Evolutionary conservation across 75 land plant genomes (phyloP).

Genomic region (Gnetum montanum): DNA sequence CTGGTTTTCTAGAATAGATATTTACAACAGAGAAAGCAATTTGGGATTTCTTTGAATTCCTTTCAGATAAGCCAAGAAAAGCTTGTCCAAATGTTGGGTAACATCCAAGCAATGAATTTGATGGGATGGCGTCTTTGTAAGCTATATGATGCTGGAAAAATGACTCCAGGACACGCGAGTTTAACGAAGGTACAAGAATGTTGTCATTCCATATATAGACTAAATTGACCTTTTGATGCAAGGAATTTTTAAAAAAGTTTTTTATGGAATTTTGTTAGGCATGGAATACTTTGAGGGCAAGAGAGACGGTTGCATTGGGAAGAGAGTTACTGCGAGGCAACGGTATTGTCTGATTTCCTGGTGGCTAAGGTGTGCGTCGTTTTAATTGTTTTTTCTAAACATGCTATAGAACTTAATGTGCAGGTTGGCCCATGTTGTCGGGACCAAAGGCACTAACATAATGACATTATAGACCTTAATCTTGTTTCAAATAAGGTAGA

Average conservation of each 20-base stretch:
- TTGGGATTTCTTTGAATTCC: conserved; percentile 86
- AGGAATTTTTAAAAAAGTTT: background rate
- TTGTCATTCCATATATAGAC: conserved; percentile 1
- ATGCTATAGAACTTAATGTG: too few relatives aligned
- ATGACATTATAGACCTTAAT: too few relatives aligned
- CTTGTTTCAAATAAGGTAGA: too few relatives aligned
- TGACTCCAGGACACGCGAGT: conserved; percentile 95
- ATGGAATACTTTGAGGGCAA: conserved; percentile 74
- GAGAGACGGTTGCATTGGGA: conserved; percentile 82
- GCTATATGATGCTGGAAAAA: conserved; percentile 73
- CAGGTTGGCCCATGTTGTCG: too few relatives aligned
- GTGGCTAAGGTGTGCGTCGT: conserved; percentile 96
- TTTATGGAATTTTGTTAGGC: conserved; percentile 27
- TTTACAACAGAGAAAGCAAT: conserved; percentile 83
- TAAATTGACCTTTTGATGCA: background rate
- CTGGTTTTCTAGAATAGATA: conserved; percentile 37
- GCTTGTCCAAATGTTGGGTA: conserved; percentile 81
- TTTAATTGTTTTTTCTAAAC: too few relatives aligned
- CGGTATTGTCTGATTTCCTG: conserved; percentile 87
- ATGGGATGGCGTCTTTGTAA: conserved; percentile 94
- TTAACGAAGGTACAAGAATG: conserved; percentile 55
- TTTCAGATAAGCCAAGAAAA: conserved; percentile 88
- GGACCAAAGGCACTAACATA: too few relatives aligned
- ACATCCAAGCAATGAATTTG: conserved; percentile 85
- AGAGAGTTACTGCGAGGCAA: conserved; percentile 93